A percentile compares a stretch with the other conserved stretches of the same genome.
Evolutionary conservation across 257 asterid species (phyloP).

Genomic region (Salvia miltiorrhiza): DNA sequence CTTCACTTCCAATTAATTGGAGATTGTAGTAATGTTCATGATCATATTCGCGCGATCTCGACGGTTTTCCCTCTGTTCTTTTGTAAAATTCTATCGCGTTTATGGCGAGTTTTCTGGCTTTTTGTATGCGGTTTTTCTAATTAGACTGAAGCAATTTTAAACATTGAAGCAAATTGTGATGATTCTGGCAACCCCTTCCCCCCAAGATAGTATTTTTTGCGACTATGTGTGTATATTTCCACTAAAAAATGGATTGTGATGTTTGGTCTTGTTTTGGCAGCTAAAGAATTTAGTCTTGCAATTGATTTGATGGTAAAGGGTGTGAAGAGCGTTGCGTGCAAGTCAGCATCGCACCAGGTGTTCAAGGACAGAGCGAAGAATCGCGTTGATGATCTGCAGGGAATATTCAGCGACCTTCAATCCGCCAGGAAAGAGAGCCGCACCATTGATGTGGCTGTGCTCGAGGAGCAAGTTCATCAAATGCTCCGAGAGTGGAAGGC

Average conservation of each 20-base stretch:
- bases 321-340: slow-evolving; percentile 71
- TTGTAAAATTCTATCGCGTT: background rate
- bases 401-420: slow-evolving; percentile 75
- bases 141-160: background rate
- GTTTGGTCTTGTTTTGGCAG: slow-evolving; percentile 33
- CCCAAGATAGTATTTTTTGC: background rate
- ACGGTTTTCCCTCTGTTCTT: background rate
- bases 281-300: background rate
- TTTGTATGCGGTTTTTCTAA: background rate
- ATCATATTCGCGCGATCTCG: slow-evolving; percentile 12
- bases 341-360: slow-evolving; percentile 82
- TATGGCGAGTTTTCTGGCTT: background rate
- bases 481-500: slow-evolving; percentile 95
- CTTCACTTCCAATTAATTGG: background rate
- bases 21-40: background rate
- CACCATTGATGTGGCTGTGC: slow-evolving; percentile 59
- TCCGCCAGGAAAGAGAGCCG: slow-evolving; percentile 91
- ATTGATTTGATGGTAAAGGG: slow-evolving; percentile 66
- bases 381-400: slow-evolving; percentile 94
- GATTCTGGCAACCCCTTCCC: background rate
- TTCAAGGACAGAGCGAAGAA: slow-evolving; percentile 88
- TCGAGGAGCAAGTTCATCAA: slow-evolving; percentile 95
- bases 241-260: background rate
- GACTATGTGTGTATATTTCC: background rate
- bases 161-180: background rate